Base-by-base conservation (phyloP, 176 grass and related monocot genomes). In the Aechmea fasciata region DNA sequence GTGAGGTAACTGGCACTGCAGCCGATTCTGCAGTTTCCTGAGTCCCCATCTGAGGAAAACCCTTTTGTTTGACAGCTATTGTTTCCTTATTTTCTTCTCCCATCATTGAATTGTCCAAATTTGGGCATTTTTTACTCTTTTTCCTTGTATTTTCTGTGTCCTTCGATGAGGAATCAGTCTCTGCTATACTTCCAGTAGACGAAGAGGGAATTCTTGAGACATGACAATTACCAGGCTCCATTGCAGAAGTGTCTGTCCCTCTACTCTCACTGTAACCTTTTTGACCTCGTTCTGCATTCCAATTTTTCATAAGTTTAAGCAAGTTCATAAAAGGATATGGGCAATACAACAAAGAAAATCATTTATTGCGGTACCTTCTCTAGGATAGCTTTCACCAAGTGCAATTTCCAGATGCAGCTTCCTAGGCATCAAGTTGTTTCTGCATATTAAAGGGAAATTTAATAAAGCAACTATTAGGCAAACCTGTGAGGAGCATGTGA, bases 371-470 rank as follows among this genome's bases (percentile, higher is more conserved):
- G 68, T 83, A 99, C 94, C 84, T 81, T 93, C 94, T 69, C 73
- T 80, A 63, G 87, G 33, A 25, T 78, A 78, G 1, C 25, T 72
- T 52, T 76, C 80, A 71, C 94, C 87, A 23, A 99, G 88, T 29
- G 94, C 94, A 82, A 99, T 90, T 75, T 99, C 94, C 77, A 99
- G 89, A 85, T 99, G 94, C 50, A 89, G 79, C 79, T 84, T 93
- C 80, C 87, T 85, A 19, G 94, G 94, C 47, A 73, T 80, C 75
- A 99, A 77, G 79, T 88, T 93, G 61, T 99, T 93, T 84, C 94
- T 99, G 69, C 79, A 85, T 15, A 48, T n/a, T 62, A 71, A 73
- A 52, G 14, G 41, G 69, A 62, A 65, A 49, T 9, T 41, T 41
- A 15, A 29, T 67, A 67, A n/a, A n/a, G 14, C 4, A 28, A 47